Evolutionary conservation across 768 basidiomycete genomes (phyloP), one percentile per base, ranked within the genome.

Genomic region (Trametes cinnabarina): DNA sequence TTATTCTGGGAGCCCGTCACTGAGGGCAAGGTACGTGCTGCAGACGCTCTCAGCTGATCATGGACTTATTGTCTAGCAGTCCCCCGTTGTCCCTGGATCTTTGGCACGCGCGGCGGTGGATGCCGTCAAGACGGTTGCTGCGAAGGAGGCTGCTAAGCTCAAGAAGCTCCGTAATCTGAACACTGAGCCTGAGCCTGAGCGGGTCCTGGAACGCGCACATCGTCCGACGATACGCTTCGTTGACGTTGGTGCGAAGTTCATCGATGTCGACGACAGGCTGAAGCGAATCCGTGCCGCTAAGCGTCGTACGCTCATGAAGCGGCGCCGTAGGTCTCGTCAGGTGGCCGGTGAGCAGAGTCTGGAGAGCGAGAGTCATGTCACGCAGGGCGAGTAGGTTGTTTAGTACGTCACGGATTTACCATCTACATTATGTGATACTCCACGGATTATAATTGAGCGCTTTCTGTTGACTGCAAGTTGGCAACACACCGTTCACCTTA

Each of bases 1-100:
- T 73, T 83, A 42, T 92, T 88, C 69, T 93, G 90, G 88, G 91
- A 93, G 69, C 82, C 86, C 28, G 81, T 88, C 37, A 77, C 79
- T 10, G 91, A 93, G 65, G 83, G 85, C 57, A 72, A 81, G 72
- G 91, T 90, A 66, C 40, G 73, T 66, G 71, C 20, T 67, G 35
- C 6, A 12, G 11, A n/a, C 19, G 10, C n/a, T 25, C 28, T 1
- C 22, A 2, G 5, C 12, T 3, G 20, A 14, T 32, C 23, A 41
- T 17, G 3, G 37, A 14, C 11, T 52, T 37, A 26, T 2, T 47
- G 15, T 14, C 25, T 37, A 2, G 50, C 9, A 92, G 90, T 81
- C 85, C 68, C 82, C 86, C 9, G 69, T 88, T 41, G 76, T 91
- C 35, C 82, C 86, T 3, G 72, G 66, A n/a, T 71, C 49, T 42